Base-by-base conservation (phyloP, 1,284 basidiomycete genomes). In the Microbotryum scabiosae region DNA sequence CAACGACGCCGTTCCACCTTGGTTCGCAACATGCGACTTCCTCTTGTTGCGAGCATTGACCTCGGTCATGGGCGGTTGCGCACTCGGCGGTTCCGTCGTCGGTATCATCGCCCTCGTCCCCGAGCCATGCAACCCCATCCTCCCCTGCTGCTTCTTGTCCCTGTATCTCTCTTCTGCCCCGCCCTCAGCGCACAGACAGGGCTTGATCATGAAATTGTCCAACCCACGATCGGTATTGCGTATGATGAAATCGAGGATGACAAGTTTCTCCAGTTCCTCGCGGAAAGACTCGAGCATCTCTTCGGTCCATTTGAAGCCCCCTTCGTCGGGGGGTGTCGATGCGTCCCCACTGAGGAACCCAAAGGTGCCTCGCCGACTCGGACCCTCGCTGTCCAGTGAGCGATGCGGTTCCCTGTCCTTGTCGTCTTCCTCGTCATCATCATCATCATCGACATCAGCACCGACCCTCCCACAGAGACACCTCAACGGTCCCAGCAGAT, bases 231-330 rank as follows among this genome's bases (percentile, higher is more conserved):
- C 75, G 14, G 70, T 71, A 48, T 72, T 71, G 5, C 69, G 64
- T 28, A 71, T 71, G 21, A 71, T 28, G 10, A 64, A 63, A 25
- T 70, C 87, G 72, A 91, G 76, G 61, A 90, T 86, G 32, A 91
- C 87, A 28, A 92, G 82, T 84, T 90, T 90, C 75, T 96, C 91
- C 88, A 96, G 73, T 85, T 85, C 61, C 48, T 67, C 54, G 67
- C 67, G 51, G 32, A 69, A 69, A 52, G 66, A 60, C 21, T 69
- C 63, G 65, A 76, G 74, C 51, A 73, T 69, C 28, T 72, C 73
- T 5, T 67, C 66, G 20, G 74, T 77, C 77, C 77, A 78, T 16
- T 56, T 56, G 57, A 72, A 68, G 41, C 21, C 45, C 12, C 30
- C 30, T 23, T 48, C 59, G 10, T n/a, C 26, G 41, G 53, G n/a